Conservation (phyloP, 2,329 filamentous ascomycete species). For the Incumbomyces delicatus region DNA sequence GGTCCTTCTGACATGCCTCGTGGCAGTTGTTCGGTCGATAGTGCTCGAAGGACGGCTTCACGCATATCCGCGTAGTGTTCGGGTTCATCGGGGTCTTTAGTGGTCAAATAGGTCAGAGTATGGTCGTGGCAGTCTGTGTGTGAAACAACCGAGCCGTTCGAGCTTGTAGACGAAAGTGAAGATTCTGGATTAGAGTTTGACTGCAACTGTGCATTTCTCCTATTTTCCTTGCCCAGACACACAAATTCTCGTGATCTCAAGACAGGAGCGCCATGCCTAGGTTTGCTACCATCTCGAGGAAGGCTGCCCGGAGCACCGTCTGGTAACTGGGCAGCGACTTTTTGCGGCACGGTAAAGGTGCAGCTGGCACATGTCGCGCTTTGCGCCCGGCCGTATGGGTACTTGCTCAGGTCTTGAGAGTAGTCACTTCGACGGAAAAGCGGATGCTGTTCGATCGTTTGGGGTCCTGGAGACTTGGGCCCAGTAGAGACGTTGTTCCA, state of each 20-base stretch:
- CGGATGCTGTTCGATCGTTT: constrained; percentile 40
- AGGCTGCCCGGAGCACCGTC: constrained; percentile 44
- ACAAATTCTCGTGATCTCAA: constrained; percentile 46
- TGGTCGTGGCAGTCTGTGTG: constrained; percentile 40
- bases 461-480: constrained; percentile 20
- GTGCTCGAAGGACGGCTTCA: constrained; percentile 47
- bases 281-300: constrained; percentile 36
- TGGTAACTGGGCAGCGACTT: constrained; percentile 44
- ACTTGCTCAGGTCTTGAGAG: constrained; percentile 12
- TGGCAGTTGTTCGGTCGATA: constrained; percentile 48
- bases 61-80: constrained; percentile 46
- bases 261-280: constrained; percentile 44
- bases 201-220: neutral
- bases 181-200: constrained; percentile 21
- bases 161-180: constrained; percentile 33
- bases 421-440: constrained; percentile 31
- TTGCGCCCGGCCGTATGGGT: constrained; percentile 33
- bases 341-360: constrained; percentile 45
- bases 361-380: constrained; percentile 49
- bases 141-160: constrained; percentile 24
- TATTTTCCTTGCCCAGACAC: constrained; percentile 31
- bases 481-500: constrained; percentile 20
- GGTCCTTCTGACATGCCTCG: constrained; percentile 47
- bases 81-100: constrained; percentile 45
- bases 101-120: constrained; percentile 49